phyloP scores from a whole-genome alignment of 176 grass and related monocot species.

The Typha latifolia region DNA sequence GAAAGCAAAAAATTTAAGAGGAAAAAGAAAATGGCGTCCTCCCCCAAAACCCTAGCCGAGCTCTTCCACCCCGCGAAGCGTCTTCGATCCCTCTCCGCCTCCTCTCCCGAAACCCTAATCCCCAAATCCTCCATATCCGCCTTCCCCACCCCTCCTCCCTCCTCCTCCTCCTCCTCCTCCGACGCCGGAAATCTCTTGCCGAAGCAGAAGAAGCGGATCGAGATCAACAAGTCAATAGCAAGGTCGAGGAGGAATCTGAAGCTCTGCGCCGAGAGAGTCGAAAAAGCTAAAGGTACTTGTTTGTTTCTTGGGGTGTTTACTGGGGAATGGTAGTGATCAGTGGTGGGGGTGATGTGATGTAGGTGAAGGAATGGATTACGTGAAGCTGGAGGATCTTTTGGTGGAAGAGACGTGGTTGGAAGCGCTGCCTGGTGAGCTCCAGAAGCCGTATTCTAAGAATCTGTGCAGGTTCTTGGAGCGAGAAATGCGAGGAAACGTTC shows the following conservation, averaged over 20 bases:
- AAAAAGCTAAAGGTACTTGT: constrained; percentile 66
- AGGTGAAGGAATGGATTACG: constrained; percentile 24
- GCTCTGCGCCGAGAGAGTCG: constrained; percentile 37
- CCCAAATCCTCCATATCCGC: constrained; percentile 26
- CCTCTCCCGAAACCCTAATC: constrained; percentile 6
- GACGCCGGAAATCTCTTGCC: not conserved
- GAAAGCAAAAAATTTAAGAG: not conserved
- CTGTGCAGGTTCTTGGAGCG: constrained; percentile 64
- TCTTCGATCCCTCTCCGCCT: constrained; percentile 24
- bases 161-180: not conserved
- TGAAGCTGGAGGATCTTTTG: constrained; percentile 82
- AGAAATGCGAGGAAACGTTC: constrained; percentile 44
- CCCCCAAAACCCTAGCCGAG: constrained; percentile 63
- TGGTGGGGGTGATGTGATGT: not conserved
- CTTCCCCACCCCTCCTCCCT: constrained; percentile 3
- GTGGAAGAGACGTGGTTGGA: constrained; percentile 74
- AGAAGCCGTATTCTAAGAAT: constrained; percentile 67
- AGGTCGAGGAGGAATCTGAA: constrained; percentile 44
- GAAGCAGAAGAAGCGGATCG: constrained; percentile 56
- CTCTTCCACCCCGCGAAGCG: constrained; percentile 63
- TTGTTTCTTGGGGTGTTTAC: not conserved
- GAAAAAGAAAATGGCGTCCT: constrained; percentile 32
- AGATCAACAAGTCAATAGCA: constrained; percentile 74
- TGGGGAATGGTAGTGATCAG: not conserved
- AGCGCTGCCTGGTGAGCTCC: constrained; percentile 53